Evolutionary conservation across 2,329 filamentous ascomycete species (phyloP), one percentile per base, ranked within the genome.

Genomic region (Scedosporium boydii): DNA sequence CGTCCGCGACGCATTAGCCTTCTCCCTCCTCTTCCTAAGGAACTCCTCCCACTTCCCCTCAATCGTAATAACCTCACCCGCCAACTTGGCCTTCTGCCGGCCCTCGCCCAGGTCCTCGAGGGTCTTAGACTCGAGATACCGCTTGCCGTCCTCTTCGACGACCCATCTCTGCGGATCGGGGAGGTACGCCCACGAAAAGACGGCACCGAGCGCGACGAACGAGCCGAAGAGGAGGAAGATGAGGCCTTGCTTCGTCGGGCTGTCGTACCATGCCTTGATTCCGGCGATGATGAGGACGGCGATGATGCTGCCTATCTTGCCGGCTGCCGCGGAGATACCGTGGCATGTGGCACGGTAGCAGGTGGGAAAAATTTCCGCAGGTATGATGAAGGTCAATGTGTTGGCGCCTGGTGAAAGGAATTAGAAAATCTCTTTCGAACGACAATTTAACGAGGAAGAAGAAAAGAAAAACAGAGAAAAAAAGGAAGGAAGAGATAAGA

Each of bases 281-380:
- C 76, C 79, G 66, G 78, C 81, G 1, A 82, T 78, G 27, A 82
- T 73, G 12, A 81, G 68, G 18, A 82, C 74, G 59, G 80, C 80
- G 4, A 81, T 70, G 59, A 86, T 78, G 63, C 81, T 82, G 26
- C 83, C 84, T 1, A 83, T 70, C 67, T 87, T 87, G 10, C 84
- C 84, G 0, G 80, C 78, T 0, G 84, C 84, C 0, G 84, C 84
- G 0, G 83, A 84, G 60, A 87, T 83, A 26, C 83, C 84, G 67
- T 86, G 83, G 63, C 83, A 86, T 0, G 84, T 85, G 59, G 80
- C 84, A 48, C 85, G 80, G 67, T 86, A 87, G 65, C 80, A 79
- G 1, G 85, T 87, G 0, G 84, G 84, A 69, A 88, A 88, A 51
- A 86, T 80, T 68, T 88, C 85, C 51, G 83, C 84, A 1, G 85